A percentile compares a stretch with the other conserved stretches of the same genome.
Evolutionary conservation across 2,329 filamentous ascomycete genomes (phyloP).

Genomic region (Phialophora verrucosa): DNA sequence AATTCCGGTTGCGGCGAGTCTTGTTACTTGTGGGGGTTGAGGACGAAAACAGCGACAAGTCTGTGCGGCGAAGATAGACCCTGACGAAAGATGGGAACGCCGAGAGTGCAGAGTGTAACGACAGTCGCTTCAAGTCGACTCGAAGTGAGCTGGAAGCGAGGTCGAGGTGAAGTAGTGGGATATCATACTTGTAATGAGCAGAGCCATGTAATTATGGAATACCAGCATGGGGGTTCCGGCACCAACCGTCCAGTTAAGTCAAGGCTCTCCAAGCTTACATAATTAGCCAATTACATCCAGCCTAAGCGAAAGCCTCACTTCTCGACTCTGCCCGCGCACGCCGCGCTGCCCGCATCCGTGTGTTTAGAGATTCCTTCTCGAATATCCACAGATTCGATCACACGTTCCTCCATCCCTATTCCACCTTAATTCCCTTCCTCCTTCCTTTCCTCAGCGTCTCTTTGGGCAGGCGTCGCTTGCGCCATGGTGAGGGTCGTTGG

Average conservation of each 20-base stretch:
- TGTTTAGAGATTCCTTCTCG: slow-evolving; percentile 27
- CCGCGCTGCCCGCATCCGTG: slow-evolving; percentile 22
- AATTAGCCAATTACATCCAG: not conserved
- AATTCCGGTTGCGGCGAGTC: slow-evolving; percentile 28
- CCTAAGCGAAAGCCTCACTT: slow-evolving; percentile 1
- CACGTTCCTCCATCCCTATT: slow-evolving; percentile 7
- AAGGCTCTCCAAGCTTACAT: slow-evolving; percentile 9
- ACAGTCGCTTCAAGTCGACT: not conserved
- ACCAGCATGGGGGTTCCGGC: not conserved
- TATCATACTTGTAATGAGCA: not conserved
- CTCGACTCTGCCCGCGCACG: slow-evolving; percentile 15
- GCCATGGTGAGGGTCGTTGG: slow-evolving; percentile 26
- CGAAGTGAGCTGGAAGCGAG: not conserved
- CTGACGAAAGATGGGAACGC: not conserved
- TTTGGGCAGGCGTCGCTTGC: slow-evolving; percentile 15
- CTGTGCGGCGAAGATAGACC: not conserved
- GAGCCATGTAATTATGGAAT: not conserved
- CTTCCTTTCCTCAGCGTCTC: slow-evolving; percentile 17
- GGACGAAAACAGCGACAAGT: not conserved
- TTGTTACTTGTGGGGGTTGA: slow-evolving; percentile 17
- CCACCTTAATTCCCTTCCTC: slow-evolving; percentile 16
- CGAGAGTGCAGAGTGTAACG: not conserved
- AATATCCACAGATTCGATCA: slow-evolving; percentile 15
- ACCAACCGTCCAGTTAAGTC: slow-evolving; percentile 5
- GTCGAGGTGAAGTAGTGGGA: not conserved